Conservation (phyloP, 306 rosid genomes). For the Cicer judaicum region DNA sequence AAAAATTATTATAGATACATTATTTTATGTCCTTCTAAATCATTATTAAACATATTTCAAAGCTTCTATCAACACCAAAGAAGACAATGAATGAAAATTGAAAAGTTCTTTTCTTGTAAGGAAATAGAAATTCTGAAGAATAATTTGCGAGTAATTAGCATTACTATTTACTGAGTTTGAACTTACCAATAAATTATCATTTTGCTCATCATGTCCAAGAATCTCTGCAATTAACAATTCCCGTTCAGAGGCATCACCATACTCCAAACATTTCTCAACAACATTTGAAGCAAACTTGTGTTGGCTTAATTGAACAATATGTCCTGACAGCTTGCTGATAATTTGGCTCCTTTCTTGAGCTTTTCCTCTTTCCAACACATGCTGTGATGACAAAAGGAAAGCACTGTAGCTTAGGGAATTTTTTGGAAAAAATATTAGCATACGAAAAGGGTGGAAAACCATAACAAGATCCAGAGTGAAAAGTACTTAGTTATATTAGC, state of each 20-base stretch:
- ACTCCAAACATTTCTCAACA: slow-evolving; percentile 85
- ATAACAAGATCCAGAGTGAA: slow-evolving; percentile 7
- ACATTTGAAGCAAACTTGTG: slow-evolving; percentile 91
- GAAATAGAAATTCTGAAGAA: slow-evolving; percentile 31
- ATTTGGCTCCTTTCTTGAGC: slow-evolving; percentile 74
- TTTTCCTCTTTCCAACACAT: slow-evolving; percentile 81
- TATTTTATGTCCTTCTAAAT: slow-evolving; percentile 13
- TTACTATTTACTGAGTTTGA: slow-evolving; percentile 12
- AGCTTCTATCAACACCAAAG: slow-evolving; percentile 9
- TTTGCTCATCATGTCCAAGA: slow-evolving; percentile 67
- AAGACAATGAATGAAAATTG: slow-evolving; percentile 13
- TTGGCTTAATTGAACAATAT: slow-evolving; percentile 68
- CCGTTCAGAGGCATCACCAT: slow-evolving; percentile 70
- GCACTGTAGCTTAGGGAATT: slow-evolving; percentile 22
- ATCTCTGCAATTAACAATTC: slow-evolving; percentile 74
- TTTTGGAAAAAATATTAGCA: slow-evolving; percentile 3
- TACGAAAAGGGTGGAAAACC: slow-evolving; percentile 12
- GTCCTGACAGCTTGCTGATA: slow-evolving; percentile 67
- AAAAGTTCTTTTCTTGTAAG: slow-evolving; percentile 9
- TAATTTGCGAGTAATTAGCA: slow-evolving; percentile 26
- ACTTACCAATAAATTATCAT: slow-evolving; percentile 73
- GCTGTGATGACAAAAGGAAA: slow-evolving; percentile 53
- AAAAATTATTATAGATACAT: background rate
- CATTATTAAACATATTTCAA: slow-evolving; percentile 21
- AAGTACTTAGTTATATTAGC: background rate